Evolutionary conservation across 2,329 filamentous ascomycete genomes (phyloP).

Genomic region (Penicillium decumbens): DNA sequence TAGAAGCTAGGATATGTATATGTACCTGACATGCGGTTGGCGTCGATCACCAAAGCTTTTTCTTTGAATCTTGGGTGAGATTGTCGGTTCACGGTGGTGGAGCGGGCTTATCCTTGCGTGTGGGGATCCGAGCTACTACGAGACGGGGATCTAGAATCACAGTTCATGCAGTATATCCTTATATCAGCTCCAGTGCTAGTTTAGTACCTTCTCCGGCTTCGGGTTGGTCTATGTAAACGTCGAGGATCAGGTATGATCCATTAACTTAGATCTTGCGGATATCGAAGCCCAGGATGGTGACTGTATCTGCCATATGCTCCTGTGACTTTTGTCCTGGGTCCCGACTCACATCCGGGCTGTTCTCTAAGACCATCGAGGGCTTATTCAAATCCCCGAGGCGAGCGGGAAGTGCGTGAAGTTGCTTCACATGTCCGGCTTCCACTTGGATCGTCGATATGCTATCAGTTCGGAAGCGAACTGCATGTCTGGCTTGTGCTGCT

Average conservation of each 20-base stretch:
- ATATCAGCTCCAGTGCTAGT: background rate
- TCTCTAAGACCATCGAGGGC: constrained; percentile 53
- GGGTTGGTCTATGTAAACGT: too few species aligned
- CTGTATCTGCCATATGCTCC: constrained; percentile 54
- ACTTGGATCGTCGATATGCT: constrained; percentile 7
- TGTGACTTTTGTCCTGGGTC: constrained; percentile 48
- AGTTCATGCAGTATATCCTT: background rate
- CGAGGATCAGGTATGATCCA: too few species aligned
- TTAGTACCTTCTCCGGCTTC: too few species aligned
- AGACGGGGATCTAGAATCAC: background rate
- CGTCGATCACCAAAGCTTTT: background rate
- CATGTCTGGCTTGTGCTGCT: constrained; percentile 50
- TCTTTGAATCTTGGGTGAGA: background rate
- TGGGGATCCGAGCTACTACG: background rate
- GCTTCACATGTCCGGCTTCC: constrained; percentile 41
- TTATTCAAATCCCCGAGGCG: constrained; percentile 42
- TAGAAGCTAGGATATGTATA: background rate
- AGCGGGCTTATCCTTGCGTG: background rate
- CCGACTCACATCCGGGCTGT: constrained; percentile 34
- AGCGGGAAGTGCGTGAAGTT: constrained; percentile 55
- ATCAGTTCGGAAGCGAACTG: constrained; percentile 54
- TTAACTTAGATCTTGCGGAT: too few species aligned
- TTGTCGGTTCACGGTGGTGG: background rate
- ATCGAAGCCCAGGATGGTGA: constrained; percentile 49
- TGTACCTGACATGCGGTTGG: background rate